Evolutionary conservation across 228 moss, liverwort and hornwort species (phyloP), one percentile per base, ranked within the genome.

Genomic region (Sphagnum magellanicum): DNA sequence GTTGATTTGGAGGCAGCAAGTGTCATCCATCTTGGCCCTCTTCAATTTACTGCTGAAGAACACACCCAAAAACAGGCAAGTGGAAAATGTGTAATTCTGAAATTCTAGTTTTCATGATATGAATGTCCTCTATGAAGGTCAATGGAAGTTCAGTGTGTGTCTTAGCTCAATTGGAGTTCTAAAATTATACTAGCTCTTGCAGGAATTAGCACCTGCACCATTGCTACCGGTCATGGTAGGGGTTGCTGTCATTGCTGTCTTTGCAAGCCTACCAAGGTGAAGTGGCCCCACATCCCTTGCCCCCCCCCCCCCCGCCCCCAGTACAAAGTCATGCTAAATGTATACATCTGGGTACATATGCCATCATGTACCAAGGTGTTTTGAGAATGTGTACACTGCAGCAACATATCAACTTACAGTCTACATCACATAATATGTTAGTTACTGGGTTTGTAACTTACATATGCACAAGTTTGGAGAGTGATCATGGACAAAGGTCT

Each of bases 131-230:
- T 32, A 32, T 32, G 32, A 32, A 32, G 32, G 32, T 32, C 32
- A 32, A 32, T 32, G 32, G 32, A 32, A 32, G 32, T 32, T 32
- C 3, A 32, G 0, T 3, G 32, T 32, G 32, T 32, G 32, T 32
- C 32, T 32, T 32, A 32, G 32, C 32, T 32, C 32, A 32, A 32
- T 2, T 32, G 32, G 2, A 32, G 32, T 32, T 32, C 32, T 32
- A 32, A 32, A 32, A 32, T 32, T 32, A 32, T 32, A 32, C 32
- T 32, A 32, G 32, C 32, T 32, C 49, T 51, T 53, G 73, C 81
- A 92, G 90, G 92, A 92, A 59, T 86, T 92, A 73, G 80, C 88
- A 61, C 82, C 82, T 74, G 90, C 88, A 63, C 92, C 92, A 73
- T 88, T 92, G 64, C 83, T 92, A 63, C 90, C 92, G 16, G 66